Base-by-base conservation (phyloP, 148 eudicot genomes). In the Amaranthus hypochondriacus region DNA sequence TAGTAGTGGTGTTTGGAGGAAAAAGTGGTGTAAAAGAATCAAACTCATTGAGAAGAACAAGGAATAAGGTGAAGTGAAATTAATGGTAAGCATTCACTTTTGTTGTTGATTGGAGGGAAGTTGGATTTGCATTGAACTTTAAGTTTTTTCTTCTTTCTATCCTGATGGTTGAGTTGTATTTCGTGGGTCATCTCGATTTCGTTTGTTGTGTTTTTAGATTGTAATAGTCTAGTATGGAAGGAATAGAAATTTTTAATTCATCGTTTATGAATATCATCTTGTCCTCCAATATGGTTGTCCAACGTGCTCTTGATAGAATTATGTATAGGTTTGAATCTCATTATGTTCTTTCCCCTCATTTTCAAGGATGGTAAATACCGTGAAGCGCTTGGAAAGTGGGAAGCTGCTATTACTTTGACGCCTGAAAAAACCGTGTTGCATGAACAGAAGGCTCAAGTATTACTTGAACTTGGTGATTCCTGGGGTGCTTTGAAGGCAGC, bases 351-450 rank as follows among this genome's bases (percentile, higher is more conserved):
- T 21, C 28, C 9, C 21, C 55, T 73, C 39, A 68, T 50, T 73
- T 62, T 79, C 81, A 80, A 92, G 97, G 92, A 80, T 61, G 92
- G 95, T 66, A 88, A 80, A 79, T 92, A 82, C 71, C 84, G 80
- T 48, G 92, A 89, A 83, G 97, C 97, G 53, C 97, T 92, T 84
- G 95, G 88, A 18, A 92, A 87, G 72, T 92, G 97, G 97, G 97
- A 92, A 83, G 76, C 89, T 73, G 94, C 97, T 55, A 85, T 92
- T 57, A 89, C 81, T 39, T 84, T 92, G 84, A 78, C 72, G 87
- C 94, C 97, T 48, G 83, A 85, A 56, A 84, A 83, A 53, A 90
- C 94, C 14, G 66, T 82, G 66, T 63, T 92, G 64, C 97, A 92
- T 67, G 97, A 92, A 72, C 97, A 92, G 73, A 92, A 92, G 82